phyloP scores from a whole-genome alignment of 331 rosid species.

The Quercus tomentella region DNA sequence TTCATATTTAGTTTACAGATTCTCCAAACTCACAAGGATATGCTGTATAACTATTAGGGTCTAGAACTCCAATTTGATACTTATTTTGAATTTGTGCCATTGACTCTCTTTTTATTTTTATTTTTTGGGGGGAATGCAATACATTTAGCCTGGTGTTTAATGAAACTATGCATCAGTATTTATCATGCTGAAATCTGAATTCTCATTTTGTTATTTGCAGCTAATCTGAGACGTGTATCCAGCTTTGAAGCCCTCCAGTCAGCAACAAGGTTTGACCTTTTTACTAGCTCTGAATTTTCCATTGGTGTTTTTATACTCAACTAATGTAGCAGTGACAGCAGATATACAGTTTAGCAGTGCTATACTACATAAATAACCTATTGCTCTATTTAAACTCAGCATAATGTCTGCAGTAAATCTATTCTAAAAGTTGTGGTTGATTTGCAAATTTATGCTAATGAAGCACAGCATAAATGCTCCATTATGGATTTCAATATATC shows the following conservation, averaged over 20 bases:
- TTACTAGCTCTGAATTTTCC: neutral
- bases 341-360: neutral
- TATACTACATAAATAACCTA: neutral
- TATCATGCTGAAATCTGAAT: conserved; percentile 1
- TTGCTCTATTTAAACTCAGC: neutral
- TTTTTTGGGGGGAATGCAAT: neutral
- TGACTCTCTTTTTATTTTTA: too few relatives aligned
- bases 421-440: neutral
- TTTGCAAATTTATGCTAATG: neutral
- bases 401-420: neutral
- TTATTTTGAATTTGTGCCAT: neutral
- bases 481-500: neutral
- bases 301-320: neutral
- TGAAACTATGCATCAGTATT: neutral
- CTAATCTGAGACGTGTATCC: conserved; percentile 81
- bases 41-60: neutral
- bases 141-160: neutral
- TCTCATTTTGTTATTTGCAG: conserved; percentile 42
- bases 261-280: conserved; percentile 57
- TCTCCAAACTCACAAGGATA: neutral
- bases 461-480: neutral
- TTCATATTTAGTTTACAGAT: neutral
- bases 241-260: conserved; percentile 91
- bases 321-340: neutral
- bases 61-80: neutral